These are phyloP conservation scores for Geotrichum europaeum DNA, from an alignment of 1,139 yeast species.

Conservation along the genomic window DNA sequence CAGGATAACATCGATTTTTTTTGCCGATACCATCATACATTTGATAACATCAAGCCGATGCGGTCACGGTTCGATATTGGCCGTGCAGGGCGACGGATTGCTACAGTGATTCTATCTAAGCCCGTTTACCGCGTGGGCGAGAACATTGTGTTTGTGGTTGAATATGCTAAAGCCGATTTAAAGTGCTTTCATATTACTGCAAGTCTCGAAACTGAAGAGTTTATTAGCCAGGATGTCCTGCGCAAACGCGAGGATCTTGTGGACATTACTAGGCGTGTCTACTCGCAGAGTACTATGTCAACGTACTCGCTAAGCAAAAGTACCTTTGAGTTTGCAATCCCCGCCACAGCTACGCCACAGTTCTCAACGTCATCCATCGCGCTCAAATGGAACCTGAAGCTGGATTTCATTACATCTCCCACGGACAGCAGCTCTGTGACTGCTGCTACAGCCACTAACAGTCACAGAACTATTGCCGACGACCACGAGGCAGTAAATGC, in stretches of 20 bases:
- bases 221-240: slow-evolving; percentile 20
- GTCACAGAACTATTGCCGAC: neutral
- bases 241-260: slow-evolving; percentile 4
- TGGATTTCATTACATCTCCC: slow-evolving; percentile 34
- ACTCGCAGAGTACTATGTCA: slow-evolving; percentile 22
- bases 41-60: slow-evolving; percentile 17
- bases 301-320: slow-evolving; percentile 23
- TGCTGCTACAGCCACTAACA: neutral
- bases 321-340: slow-evolving; percentile 32
- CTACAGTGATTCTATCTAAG: slow-evolving; percentile 33
- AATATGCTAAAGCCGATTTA: slow-evolving; percentile 26
- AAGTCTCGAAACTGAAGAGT: slow-evolving; percentile 36
- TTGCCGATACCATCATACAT: slow-evolving; percentile 24
- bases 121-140: slow-evolving; percentile 39
- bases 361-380: slow-evolving; percentile 32
- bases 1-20: slow-evolving; percentile 29
- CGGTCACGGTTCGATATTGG: slow-evolving; percentile 33
- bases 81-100: slow-evolving; percentile 31
- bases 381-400: slow-evolving; percentile 32
- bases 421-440: slow-evolving; percentile 8
- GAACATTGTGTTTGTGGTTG: slow-evolving; percentile 30
- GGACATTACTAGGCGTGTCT: slow-evolving; percentile 19
- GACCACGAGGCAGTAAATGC: slow-evolving; percentile 10
- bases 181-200: slow-evolving; percentile 37
- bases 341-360: slow-evolving; percentile 36